These are phyloP conservation scores for Lupinus albus DNA, from an alignment of 306 rosid species.

Conservation along the genomic window DNA sequence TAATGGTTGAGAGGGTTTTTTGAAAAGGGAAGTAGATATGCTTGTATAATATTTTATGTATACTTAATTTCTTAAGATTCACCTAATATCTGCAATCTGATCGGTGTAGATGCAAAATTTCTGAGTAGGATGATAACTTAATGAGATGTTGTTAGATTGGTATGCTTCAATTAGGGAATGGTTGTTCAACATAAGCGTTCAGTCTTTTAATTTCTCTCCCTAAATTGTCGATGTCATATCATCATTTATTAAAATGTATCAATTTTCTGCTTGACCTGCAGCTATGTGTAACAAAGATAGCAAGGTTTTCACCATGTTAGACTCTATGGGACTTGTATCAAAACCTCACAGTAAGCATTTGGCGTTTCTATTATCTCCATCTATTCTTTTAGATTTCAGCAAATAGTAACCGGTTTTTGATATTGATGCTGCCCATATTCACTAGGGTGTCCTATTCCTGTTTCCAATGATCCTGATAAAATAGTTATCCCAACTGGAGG, in stretches of 20 bases:
- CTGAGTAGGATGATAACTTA: slow-evolving; percentile 28
- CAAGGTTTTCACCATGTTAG: slow-evolving; percentile 72
- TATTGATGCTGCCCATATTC: slow-evolving; percentile 37
- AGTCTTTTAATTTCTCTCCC: slow-evolving; percentile 20
- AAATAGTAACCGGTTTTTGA: slow-evolving; percentile 33
- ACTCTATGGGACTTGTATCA: slow-evolving; percentile 65
- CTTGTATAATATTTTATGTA: slow-evolving; percentile 21
- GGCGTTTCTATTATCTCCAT: slow-evolving; percentile 15
- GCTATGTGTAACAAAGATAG: slow-evolving; percentile 92
- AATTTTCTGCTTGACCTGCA: slow-evolving; percentile 55
- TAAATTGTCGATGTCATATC: slow-evolving; percentile 5
- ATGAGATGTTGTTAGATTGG: slow-evolving; percentile 33
- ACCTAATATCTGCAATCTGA: slow-evolving; percentile 15
- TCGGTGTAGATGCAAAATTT: slow-evolving; percentile 24
- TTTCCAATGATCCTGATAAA: slow-evolving; percentile 67
- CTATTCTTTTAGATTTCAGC: slow-evolving; percentile 32
- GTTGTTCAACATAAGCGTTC: slow-evolving; percentile 23
- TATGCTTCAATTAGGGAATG: slow-evolving; percentile 33
- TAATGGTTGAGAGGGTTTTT: slow-evolving; percentile 27
- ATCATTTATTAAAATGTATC: slow-evolving; percentile 31
- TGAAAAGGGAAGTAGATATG: slow-evolving; percentile 1
- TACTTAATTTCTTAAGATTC: slow-evolving; percentile 19
- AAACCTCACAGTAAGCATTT: slow-evolving; percentile 79
- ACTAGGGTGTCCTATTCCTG: slow-evolving; percentile 83
- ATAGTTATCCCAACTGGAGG: slow-evolving; percentile 70